phyloP scores from a whole-genome alignment of 495 filamentous ascomycete genomes.

The Lasiosphaeris hirsuta region DNA sequence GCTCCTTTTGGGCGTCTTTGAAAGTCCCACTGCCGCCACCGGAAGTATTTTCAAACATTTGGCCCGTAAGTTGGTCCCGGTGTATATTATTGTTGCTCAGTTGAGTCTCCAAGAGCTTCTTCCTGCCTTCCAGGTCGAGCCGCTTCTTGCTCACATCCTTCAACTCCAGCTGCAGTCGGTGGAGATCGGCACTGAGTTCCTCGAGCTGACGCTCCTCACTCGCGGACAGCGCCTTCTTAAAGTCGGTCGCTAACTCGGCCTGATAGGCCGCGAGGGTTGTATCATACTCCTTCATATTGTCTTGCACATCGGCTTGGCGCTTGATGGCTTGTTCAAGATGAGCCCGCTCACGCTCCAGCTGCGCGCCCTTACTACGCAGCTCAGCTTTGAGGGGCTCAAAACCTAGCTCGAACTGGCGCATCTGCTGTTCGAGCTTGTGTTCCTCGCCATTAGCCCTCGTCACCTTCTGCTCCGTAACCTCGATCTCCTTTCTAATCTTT shows the following conservation, averaged over 20 bases:
- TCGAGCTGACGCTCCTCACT: constrained; percentile 82
- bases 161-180: constrained; percentile 69
- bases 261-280: constrained; percentile 71
- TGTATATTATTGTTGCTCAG: constrained; percentile 78
- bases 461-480: constrained; percentile 79
- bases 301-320: constrained; percentile 69
- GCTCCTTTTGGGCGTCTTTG: constrained; percentile 76
- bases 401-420: constrained; percentile 73
- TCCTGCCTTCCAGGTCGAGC: constrained; percentile 75
- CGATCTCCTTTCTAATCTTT: constrained; percentile 54
- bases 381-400: constrained; percentile 76
- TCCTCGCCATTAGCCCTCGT: constrained; percentile 76
- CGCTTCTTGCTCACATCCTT: constrained; percentile 69
- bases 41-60: constrained; percentile 64
- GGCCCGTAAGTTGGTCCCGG: constrained; percentile 80
- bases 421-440: constrained; percentile 77
- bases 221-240: constrained; percentile 83
- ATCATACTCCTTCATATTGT: constrained; percentile 67
- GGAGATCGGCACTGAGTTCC: constrained; percentile 60
- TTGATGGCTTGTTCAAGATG: constrained; percentile 67
- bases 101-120: constrained; percentile 75
- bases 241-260: constrained; percentile 75
- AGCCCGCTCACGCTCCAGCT: constrained; percentile 69
- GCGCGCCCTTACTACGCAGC: constrained; percentile 63
- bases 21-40: constrained; percentile 62